Base-by-base conservation (phyloP, 169 alveolate genomes). In the Plasmodium berghei region DNA sequence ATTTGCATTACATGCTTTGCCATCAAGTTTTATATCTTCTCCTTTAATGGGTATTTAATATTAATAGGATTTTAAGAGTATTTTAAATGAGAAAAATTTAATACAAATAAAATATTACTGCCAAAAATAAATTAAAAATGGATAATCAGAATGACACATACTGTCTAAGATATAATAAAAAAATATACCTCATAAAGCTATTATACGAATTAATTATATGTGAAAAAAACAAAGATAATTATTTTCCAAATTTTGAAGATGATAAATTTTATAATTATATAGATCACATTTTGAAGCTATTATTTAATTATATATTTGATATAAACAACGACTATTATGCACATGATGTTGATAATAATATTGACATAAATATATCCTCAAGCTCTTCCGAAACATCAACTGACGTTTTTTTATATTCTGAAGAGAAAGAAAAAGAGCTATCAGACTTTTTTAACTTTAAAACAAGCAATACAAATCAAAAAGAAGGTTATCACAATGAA, bases 281-380 rank as follows among this genome's bases (percentile, higher is more conserved):
- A 67, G 90, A 83, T 40, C 20, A 54, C 18, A 45, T 83, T 59
- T 22, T 83, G 8, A 46, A 46, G 55, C n/a, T 83, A 46, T 34
- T 83, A 46, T 83, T 83, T 67, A 83, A 83, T 46, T 83, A 83
- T 42, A 48, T 83, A 61, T 83, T 83, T 67, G 69, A 83, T 67
- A 16, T 83, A 83, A 67, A 49, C 55, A 58, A 28, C 34, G 89
- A 75, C 63, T 34, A 28, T 24, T 16, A 42, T 18, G 14, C 16
- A 24, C 46, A 83, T 26, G 42, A 59, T 45, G 42, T 42, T 2
- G 73, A 83, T 20, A 46, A 66, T 62, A 40, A 16, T 56, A 28
- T n/a, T 1, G 45, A 34, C n/a, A 72, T 1, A 8, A 66, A 49
- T 55, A 18, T 10, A 20, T 71, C n/a, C 61, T 61, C 85, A 46